Evolutionary conservation across 148 eudicot genomes (phyloP).

Genomic region (Silene uniflora): DNA sequence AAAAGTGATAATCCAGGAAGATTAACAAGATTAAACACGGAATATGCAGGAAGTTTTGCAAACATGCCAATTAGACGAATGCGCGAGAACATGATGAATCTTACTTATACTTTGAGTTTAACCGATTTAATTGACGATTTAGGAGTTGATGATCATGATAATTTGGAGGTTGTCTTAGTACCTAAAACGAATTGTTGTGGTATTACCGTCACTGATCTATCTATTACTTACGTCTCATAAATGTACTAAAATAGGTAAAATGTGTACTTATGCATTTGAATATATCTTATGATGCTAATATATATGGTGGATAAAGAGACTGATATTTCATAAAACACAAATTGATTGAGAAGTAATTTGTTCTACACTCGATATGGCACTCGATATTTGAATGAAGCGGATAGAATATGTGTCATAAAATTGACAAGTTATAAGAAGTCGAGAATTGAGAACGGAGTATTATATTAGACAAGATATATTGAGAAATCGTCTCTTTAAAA

Average conservation of each 20-base stretch:
- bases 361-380: too few species aligned
- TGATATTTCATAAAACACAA: too few species aligned
- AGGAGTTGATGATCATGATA: background rate
- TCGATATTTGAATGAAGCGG: too few species aligned
- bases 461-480: too few species aligned
- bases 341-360: too few species aligned
- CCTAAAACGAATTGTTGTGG: background rate
- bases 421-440: too few species aligned
- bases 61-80: background rate
- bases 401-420: too few species aligned
- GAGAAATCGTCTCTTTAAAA: too few species aligned
- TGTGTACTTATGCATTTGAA: too few species aligned
- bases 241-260: background rate
- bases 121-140: background rate
- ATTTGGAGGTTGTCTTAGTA: conserved; percentile 1
- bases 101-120: background rate
- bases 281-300: too few species aligned
- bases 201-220: background rate
- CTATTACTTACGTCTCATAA: background rate
- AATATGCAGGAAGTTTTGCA: conserved; percentile 21
- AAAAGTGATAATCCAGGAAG: background rate
- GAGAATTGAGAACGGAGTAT: too few species aligned
- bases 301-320: too few species aligned
- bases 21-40: background rate
- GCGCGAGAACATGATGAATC: background rate